Evolutionary conservation across 805 yeast species (phyloP), one percentile per base, ranked within the genome.

Genomic region (Torulaspora franciscae): DNA sequence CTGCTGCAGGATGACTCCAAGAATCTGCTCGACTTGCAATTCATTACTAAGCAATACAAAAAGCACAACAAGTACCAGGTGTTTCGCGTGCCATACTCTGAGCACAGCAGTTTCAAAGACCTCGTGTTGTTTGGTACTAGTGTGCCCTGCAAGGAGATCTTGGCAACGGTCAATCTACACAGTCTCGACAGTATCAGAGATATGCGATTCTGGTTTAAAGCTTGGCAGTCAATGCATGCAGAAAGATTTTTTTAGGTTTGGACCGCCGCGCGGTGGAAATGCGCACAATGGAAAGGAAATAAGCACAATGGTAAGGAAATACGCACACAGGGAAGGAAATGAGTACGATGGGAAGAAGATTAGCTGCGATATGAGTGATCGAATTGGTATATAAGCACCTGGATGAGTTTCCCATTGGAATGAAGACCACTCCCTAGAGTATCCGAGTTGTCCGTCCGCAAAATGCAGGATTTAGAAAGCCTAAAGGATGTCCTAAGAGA

Each of bases 61-160:
- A 47, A 54, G 30, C 38, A 62, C 44, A 43, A 69, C 52, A 53
- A 62, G 33, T 62, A 70, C 40, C 74, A 80, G 37, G 69, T 79
- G 0, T 81, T 82, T 53, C 64, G 75, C 8, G 76, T 90, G 1
- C 98, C 99, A 0, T 93, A 93, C 58, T 83, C 95, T 57, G 99
- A 93, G 59, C 99, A 93, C 66, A 87, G 96, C 8, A 86, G 95
- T 46, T 91, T 81, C 56, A 69, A 84, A 30, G 99, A 93, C 57
- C 70, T 93, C 30, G 72, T 82, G 9, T 72, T 74, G 43, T 86
- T 91, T 58, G 76, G 83, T 17, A 67, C 75, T 2, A 65, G 73
- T 17, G 53, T 87, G 32, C 62, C 73, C 6, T 74, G 79, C 51
- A 65, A 65, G 0, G 57, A 71, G 32, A 75, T 87, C 10, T 78